Conservation (phyloP, 306 rosid genomes). For the Gastrolobium villosum region DNA sequence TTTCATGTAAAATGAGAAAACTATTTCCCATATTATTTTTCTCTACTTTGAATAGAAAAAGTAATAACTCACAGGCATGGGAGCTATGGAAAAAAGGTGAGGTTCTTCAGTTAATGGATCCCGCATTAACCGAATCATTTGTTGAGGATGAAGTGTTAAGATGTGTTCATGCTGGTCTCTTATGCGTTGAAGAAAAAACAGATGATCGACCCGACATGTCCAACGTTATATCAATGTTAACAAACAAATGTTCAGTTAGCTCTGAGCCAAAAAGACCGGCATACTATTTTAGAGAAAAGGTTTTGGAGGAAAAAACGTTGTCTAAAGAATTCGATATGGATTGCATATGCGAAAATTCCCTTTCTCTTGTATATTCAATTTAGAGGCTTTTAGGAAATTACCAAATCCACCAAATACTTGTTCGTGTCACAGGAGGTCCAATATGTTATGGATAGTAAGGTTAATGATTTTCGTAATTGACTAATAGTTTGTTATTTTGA, state of each 20-base stretch:
- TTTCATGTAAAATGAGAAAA: no score
- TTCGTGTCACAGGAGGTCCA: no score
- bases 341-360: no score
- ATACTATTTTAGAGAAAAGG: slow-evolving; percentile 13
- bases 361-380: no score
- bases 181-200: slow-evolving; percentile 46
- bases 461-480: no score
- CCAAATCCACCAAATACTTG: no score
- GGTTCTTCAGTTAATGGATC: slow-evolving; percentile 35
- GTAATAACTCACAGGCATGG: slow-evolving; percentile 31
- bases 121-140: slow-evolving; percentile 3
- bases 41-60: neutral
- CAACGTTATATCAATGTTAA: slow-evolving; percentile 20
- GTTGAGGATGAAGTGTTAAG: slow-evolving; percentile 28
- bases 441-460: no score
- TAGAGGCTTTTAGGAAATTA: no score
- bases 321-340: no score
- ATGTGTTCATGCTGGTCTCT: slow-evolving; percentile 45
- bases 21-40: no score
- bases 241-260: slow-evolving; percentile 24
- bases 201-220: slow-evolving; percentile 47
- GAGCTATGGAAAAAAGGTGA: slow-evolving; percentile 38
- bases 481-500: no score
- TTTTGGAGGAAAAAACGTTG: no score
- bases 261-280: slow-evolving; percentile 45